phyloP scores from a whole-genome alignment of 2,329 filamentous ascomycete genomes.

The Talaromyces atroroseus region DNA sequence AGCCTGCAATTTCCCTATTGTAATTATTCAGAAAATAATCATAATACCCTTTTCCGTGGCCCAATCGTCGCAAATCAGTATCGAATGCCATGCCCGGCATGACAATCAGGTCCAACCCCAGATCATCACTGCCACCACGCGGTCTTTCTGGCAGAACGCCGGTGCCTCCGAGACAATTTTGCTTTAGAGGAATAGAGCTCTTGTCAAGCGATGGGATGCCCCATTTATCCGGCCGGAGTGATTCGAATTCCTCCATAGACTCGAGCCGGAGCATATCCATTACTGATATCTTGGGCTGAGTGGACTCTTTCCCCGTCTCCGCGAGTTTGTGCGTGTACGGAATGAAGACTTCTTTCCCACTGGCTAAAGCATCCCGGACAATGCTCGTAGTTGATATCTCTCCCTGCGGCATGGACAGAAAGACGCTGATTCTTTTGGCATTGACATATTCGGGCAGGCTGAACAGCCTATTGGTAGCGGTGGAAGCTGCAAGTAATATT shows the following conservation, averaged over 20 bases:
- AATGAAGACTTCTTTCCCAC: slow-evolving; percentile 82
- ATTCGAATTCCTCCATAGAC: slow-evolving; percentile 70
- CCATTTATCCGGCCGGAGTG: slow-evolving; percentile 75
- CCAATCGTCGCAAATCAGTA: slow-evolving; percentile 65
- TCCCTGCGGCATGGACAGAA: slow-evolving; percentile 83
- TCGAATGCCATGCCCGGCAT: slow-evolving; percentile 95
- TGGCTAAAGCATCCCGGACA: slow-evolving; percentile 69
- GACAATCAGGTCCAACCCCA: slow-evolving; percentile 74
- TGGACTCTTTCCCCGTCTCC: slow-evolving; percentile 20
- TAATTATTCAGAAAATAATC: slow-evolving; percentile 85
- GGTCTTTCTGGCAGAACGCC: slow-evolving; percentile 30
- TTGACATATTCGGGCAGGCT: slow-evolving; percentile 67
- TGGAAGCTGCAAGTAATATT: slow-evolving; percentile 49
- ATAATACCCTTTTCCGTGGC: slow-evolving; percentile 96
- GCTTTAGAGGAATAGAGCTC: slow-evolving; percentile 59
- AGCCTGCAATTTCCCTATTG: slow-evolving; percentile 39
- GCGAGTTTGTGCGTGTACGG: slow-evolving; percentile 72
- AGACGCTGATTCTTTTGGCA: slow-evolving; percentile 74
- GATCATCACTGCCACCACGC: slow-evolving; percentile 16
- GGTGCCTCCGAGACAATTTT: slow-evolving; percentile 66
- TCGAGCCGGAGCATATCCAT: slow-evolving; percentile 93
- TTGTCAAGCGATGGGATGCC: slow-evolving; percentile 81
- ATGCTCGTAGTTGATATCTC: slow-evolving; percentile 82
- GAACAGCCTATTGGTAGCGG: slow-evolving; percentile 60
- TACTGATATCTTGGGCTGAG: slow-evolving; percentile 54